These are phyloP conservation scores for Oryza meridionalis DNA, from an alignment of 176 grass and related monocot genomes.

Conservation along the genomic window DNA sequence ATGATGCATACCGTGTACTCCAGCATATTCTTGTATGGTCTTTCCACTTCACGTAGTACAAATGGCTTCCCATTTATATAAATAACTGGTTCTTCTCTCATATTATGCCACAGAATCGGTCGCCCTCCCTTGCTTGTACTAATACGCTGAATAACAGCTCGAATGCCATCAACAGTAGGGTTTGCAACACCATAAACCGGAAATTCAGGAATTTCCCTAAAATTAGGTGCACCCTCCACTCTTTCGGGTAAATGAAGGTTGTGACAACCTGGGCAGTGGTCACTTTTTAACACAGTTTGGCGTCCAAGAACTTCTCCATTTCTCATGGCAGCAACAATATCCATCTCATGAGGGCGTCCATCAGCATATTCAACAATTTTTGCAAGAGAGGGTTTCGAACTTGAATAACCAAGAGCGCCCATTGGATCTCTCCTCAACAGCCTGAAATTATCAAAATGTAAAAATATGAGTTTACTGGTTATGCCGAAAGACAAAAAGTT, in stretches of 20 bases:
- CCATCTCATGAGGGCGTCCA: conserved; percentile 72
- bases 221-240: conserved; percentile 99
- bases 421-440: conserved; percentile 92
- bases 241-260: conserved; percentile 85
- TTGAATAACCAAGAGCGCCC: conserved; percentile 98
- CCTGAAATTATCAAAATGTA: conserved; percentile 54
- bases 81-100: conserved; percentile 99
- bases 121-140: conserved; percentile 84
- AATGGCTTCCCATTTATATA: conserved; percentile 99
- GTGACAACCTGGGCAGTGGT: conserved; percentile 94
- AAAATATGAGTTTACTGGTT: conserved; percentile 22
- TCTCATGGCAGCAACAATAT: conserved; percentile 82
- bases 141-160: conserved; percentile 74
- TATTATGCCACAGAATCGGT: conserved; percentile 95
- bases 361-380: conserved; percentile 69
- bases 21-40: conserved; percentile 97
- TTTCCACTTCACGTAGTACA: conserved; percentile 98
- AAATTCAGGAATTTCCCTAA: conserved; percentile 87
- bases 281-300: conserved; percentile 95
- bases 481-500: conserved; percentile 28
- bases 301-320: conserved; percentile 97
- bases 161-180: conserved; percentile 90
- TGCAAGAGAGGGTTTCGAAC: conserved; percentile 62
- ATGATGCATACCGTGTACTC: conserved; percentile 81
- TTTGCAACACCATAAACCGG: conserved; percentile 99